Conservation (phyloP, 805 yeast genomes). For the Wickerhamiella bombiphila region DNA sequence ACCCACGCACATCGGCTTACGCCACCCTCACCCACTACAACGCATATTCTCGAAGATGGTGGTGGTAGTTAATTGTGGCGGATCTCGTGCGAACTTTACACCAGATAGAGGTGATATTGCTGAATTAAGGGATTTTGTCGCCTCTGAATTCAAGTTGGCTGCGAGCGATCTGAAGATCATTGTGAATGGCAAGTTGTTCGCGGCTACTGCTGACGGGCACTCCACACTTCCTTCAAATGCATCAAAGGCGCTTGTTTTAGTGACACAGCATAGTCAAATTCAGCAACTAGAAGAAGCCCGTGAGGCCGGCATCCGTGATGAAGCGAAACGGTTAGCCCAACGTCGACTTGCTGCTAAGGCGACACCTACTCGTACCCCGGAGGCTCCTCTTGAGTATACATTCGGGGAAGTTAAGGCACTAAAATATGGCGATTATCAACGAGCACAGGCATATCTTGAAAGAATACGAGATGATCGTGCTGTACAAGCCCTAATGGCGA, state of each 20-base stretch:
- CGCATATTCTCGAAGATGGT: too few relatives aligned
- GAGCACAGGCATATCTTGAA: conserved; percentile 20
- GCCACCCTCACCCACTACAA: too few relatives aligned
- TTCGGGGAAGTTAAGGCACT: conserved; percentile 22
- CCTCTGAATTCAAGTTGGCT: background rate
- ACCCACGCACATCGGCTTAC: too few relatives aligned
- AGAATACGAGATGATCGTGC: conserved; percentile 24
- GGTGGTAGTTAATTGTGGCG: too few relatives aligned
- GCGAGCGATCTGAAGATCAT: background rate
- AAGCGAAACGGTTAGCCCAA: conserved; percentile 5
- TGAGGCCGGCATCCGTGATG: background rate
- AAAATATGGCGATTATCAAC: conserved; percentile 22
- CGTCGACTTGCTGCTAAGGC: conserved; percentile 4
- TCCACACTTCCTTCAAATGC: background rate
- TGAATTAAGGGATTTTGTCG: background rate
- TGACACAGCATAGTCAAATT: background rate
- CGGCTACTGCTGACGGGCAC: too few relatives aligned
- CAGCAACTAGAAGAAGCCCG: background rate
- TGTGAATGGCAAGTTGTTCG: background rate
- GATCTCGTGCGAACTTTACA: too few relatives aligned
- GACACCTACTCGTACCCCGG: too few relatives aligned
- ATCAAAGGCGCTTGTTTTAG: background rate
- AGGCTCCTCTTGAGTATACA: conserved; percentile 18
- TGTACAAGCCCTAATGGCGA: conserved; percentile 24
- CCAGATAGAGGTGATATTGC: too few relatives aligned